Evolutionary conservation across 2,329 filamentous ascomycete species (phyloP), one percentile per base, ranked within the genome.

Genomic region (Camptophora hylomeconis): DNA sequence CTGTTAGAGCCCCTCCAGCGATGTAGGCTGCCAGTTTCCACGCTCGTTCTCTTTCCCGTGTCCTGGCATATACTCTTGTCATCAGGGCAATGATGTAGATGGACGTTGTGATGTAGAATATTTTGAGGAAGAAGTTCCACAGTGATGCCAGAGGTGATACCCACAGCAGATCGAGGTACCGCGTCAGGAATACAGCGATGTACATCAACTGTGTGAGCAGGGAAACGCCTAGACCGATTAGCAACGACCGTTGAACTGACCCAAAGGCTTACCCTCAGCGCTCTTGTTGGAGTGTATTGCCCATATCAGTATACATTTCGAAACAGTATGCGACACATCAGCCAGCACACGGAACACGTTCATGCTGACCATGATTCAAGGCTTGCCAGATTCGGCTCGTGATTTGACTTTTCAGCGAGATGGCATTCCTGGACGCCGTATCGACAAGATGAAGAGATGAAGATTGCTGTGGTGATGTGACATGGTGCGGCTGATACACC

Each of bases 171-270:
- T 94, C 81, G 40, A 87, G 70, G 57, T 95, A 95, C 36, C 87
- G 74, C 4, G 82, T 76, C 47, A 75, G 64, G 59, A 94, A 95
- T 33, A 95, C 86, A 39, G 78, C 53, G 31, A 77, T 73, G 58
- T 95, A 95, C 41, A 94, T 73, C 32, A 75, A 67, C 56, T 95
- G 87, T 1, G 58, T 93, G 47, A 95, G 81, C 49, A 93, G 74
- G 14, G 84, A 93, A 37, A 94, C 80, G 35, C 86, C 79, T 80
- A 42, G 35, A 44, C 38, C 26, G 30, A 18, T 28, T 2, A 41
- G 24, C 24, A 17, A 20, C 8, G 21, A 4, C 24, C 26, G 27
- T 14, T 33, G 26, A 14, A 11, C 20, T 24, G 31, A 27, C 32
- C 25, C 8, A 26, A 5, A 9, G 15, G 5, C 50, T 27, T 56